Evolutionary conservation across 192 early-diverging fungal species (phyloP), one percentile per base, ranked within the genome.

Genomic region (Geranomyces variabilis): DNA sequence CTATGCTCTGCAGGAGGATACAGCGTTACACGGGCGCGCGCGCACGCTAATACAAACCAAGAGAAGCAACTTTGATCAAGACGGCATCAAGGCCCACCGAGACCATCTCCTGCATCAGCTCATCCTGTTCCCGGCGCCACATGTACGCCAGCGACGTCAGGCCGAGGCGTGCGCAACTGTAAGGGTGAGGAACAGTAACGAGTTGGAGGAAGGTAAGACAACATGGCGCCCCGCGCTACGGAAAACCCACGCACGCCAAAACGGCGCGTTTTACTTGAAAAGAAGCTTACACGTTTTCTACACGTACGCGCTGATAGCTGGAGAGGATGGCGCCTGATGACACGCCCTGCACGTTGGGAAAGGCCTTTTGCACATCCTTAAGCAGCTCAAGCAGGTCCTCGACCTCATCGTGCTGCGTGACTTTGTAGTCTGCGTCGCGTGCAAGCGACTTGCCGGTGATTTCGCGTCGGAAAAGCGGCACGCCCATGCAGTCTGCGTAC

Each of bases 241-340:
- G n/a, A n/a, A n/a, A n/a, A n/a, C n/a, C n/a, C n/a, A n/a, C n/a
- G n/a, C n/a, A n/a, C n/a, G n/a, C n/a, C n/a, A n/a, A n/a, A n/a
- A n/a, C n/a, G n/a, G n/a, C n/a, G n/a, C n/a, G n/a, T n/a, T 41
- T 41, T 7, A 41, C 36, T 41, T 66, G 59, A 30, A n/a, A n/a
- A n/a, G n/a, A n/a, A n/a, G 72, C 86, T 61, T 87, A 96, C 83
- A 99, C 93, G 79, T 95, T 81, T 75, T 99, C 94, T 4, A 99
- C 94, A 33, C 97, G 90, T 55, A 96, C 90, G n/a, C 95, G 87
- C 76, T 99, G 97, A 80, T 98, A 99, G 73, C 89, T 94, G 3
- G 95, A 97, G 62, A 99, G 83, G 61, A 99, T 99, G 0, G 97
- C 97, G 21, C 97, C 97, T 19, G 93, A 90, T 29, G 93, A 92